Evolutionary conservation across 495 filamentous ascomycete species (phyloP).

Genomic region (Glonium stellatum): DNA sequence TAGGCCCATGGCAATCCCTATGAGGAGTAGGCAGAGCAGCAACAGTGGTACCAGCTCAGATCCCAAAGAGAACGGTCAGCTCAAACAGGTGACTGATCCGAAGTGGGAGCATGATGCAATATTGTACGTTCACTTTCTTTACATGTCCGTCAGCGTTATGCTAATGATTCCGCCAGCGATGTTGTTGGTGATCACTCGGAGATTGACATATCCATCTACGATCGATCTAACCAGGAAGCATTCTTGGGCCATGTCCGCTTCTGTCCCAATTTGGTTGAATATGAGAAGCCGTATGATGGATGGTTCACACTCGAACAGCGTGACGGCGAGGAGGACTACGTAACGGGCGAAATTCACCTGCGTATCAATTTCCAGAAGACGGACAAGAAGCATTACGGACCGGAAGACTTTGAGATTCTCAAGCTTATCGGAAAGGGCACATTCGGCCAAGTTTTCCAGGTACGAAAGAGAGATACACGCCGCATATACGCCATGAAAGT

Average conservation of each 20-base stretch:
- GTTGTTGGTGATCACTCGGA: slow-evolving; percentile 88
- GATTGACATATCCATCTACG: slow-evolving; percentile 90
- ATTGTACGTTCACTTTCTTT: slow-evolving; percentile 60
- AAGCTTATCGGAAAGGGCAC: slow-evolving; percentile 96
- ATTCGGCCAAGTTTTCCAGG: slow-evolving; percentile 99
- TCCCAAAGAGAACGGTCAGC: slow-evolving; percentile 51
- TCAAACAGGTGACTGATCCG: slow-evolving; percentile 70
- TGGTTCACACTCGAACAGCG: slow-evolving; percentile 77
- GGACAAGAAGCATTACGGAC: slow-evolving; percentile 89
- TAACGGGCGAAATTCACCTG: slow-evolving; percentile 87
- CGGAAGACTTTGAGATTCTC: slow-evolving; percentile 92
- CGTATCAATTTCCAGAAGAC: slow-evolving; percentile 79
- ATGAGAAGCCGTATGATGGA: slow-evolving; percentile 62
- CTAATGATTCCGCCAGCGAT: slow-evolving; percentile 54
- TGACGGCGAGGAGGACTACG: slow-evolving; percentile 56
- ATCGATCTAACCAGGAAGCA: slow-evolving; percentile 74
- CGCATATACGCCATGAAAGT: slow-evolving; percentile 99
- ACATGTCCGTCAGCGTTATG: neutral
- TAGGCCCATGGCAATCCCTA: slow-evolving; percentile 86
- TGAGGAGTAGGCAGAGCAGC: slow-evolving; percentile 91
- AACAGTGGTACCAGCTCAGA: slow-evolving; percentile 57
- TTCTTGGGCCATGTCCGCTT: slow-evolving; percentile 89
- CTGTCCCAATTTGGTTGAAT: slow-evolving; percentile 46
- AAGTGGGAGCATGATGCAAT: slow-evolving; percentile 93
- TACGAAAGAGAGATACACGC: slow-evolving; percentile 94